Base-by-base conservation (phyloP, 148 eudicot genomes). In the Nyssa sinensis region DNA sequence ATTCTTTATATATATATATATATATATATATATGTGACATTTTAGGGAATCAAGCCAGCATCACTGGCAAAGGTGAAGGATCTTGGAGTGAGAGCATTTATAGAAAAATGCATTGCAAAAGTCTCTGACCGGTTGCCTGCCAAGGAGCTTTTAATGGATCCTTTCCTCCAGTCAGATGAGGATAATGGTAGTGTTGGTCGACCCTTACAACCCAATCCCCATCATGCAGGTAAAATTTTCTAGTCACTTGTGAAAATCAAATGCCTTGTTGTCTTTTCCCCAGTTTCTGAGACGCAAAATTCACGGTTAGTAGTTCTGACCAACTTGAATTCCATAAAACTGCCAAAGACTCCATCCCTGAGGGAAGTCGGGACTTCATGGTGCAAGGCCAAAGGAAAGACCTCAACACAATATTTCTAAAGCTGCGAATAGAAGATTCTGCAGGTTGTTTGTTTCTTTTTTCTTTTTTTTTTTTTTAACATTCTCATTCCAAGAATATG, bases 301-400 rank as follows among this genome's bases (percentile, higher is more conserved):
- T 57, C 75, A 77, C 86, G 88, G 93, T 74, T 73, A 69, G 58
- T 62, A 64, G 21, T 7, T n/a, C n/a, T n/a, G 76, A 77, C 59
- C 71, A 58, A 58, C 39, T 74, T 28, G 71, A 75, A 67, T 53
- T 4, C 29, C 80, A 41, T 32, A 66, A 41, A 29, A 21, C 37
- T 29, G 34, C 74, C 9, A 81, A 74, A 64, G 80, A 85, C 34
- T 23, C 78, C 41, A 74, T 75, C 39, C 76, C 76, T 74, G 97
- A 83, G 77, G 90, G 88, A 62, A 80, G 84, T 35, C 83, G 83
- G 73, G 98, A 83, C 70, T 81, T 89, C 74, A 70, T 76, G 44
- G 89, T 95, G 67, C 84, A 89, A 62, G 94, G 98, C 28, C 91
- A 93, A 82, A 86, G 93, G 87, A 95, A 84, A 79, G 98, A 91